Evolutionary conservation across 108 stramenopile species (phyloP), one percentile per base, ranked within the genome.

Genomic region (Seminavis robusta): DNA sequence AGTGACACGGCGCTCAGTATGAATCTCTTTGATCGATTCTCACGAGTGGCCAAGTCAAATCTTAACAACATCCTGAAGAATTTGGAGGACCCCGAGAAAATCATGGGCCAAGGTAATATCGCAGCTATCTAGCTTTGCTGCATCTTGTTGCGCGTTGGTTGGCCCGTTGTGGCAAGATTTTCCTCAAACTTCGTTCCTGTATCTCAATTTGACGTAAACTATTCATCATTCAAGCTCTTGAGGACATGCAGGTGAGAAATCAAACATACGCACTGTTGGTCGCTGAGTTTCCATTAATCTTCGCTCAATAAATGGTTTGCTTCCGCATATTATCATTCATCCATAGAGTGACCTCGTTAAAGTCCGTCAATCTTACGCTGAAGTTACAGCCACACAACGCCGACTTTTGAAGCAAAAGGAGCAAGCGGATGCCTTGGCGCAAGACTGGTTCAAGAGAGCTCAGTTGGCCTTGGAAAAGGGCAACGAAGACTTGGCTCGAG

Each of bases 1-100:
- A n/a, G n/a, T n/a, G n/a, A n/a, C n/a, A n/a, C 72, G 11, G 34
- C 73, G 16, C 48, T 92, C 28, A 74, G 74, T 19, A 88, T 88
- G 86, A 88, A 88, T 36, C 53, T 92, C n/a, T 86, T 92, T 48
- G 84, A 87, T 73, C 81, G 90, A 60, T 92, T 92, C 67, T 32
- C 73, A 4, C 69, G 86, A 60, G 90, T 92, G 0, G 86, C 86
- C 43, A 92, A 89, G 55, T 73, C 95, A 5, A 98, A 98, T 65
- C 37, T 95, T 0, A 96, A 98, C 53, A 94, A 83, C 47, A 65
- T 96, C 29, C 72, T 95, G 11, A 81, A 94, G 47, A 88, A 74
- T 41, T 50, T 93, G 52, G 95, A 96, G 71, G 97, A 98, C 69
- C 97, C 97, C 13, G 97, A 98, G 63, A 98, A 98, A 75, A 90